Base-by-base conservation (phyloP, 164 flowering plant species). In the Aristolochia fimbriata region DNA sequence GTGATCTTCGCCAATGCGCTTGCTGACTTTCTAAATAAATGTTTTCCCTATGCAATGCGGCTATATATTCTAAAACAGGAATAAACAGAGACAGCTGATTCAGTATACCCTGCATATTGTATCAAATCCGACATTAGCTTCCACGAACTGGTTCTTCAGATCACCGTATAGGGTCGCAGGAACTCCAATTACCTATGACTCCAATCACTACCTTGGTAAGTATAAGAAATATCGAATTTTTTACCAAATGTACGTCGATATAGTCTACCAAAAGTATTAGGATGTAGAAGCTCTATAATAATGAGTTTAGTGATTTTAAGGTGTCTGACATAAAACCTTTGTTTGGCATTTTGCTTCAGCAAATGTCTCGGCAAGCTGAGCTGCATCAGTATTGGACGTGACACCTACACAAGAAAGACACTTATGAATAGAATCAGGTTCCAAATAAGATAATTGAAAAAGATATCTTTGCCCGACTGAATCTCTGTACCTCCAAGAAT, bases 111-210 rank as follows among this genome's bases (percentile, higher is more conserved):
- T 89, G 54, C 93, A 92, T 33, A 92, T 89, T 30, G 98, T 92
- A 69, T 92, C 98, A 76, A 88, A 92, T 43, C 96, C 98, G 75
- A 89, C 96, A 77, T 85, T 78, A 45, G 93, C 68, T 77, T 92
- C 98, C 65, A 92, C 95, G 76, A 92, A 92, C 43, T 92, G 96
- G 71, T 92, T 92, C 79, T 75, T 87, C 30, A 92, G 85, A 72
- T 92, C 98, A 62, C 98, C 95, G 73, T 89, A 82, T 74, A 91
- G 65, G 43, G 93, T 91, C 62, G 88, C 96, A 63, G 98, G 98
- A 70, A 91, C 90, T 15, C 98, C 96, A 62, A 91, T 91, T 66
- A 91, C 98, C 98, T 91, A 78, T 46, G 66, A 64, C 52, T 16
- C 57, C 49, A 47, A 47, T 7, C 25, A 14, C 25, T 53, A 21